A percentile compares a stretch with the other conserved stretches of the same genome.
Conservation (phyloP, 495 filamentous ascomycete genomes). For the Penicillium nucicola region DNA sequence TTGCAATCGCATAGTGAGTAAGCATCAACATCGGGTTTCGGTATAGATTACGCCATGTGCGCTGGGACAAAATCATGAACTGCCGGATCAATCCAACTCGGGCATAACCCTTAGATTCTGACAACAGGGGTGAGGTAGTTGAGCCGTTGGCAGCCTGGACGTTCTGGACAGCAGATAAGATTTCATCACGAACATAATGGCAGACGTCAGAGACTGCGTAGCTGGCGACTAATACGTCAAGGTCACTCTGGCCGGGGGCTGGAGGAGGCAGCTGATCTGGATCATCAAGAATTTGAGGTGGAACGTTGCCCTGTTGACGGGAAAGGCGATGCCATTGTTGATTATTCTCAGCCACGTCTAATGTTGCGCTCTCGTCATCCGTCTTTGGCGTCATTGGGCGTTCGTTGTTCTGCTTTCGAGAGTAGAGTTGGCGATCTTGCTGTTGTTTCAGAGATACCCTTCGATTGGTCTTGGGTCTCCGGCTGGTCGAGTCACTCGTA, state of each 20-base stretch:
- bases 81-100: slow-evolving; percentile 75
- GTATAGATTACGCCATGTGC: slow-evolving; percentile 97
- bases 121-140: slow-evolving; percentile 53
- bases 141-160: slow-evolving; percentile 69
- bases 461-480: slow-evolving; percentile 63
- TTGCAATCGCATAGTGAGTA: slow-evolving; percentile 98
- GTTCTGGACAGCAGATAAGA: slow-evolving; percentile 57
- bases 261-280: slow-evolving; percentile 75
- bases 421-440: slow-evolving; percentile 89
- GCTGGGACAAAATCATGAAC: slow-evolving; percentile 81
- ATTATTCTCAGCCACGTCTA: slow-evolving; percentile 59
- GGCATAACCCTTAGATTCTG: slow-evolving; percentile 70
- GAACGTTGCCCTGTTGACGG: slow-evolving; percentile 58
- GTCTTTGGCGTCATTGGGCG: slow-evolving; percentile 56
- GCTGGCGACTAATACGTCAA: slow-evolving; percentile 74
- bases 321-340: slow-evolving; percentile 69
- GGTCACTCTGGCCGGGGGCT: slow-evolving; percentile 62
- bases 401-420: slow-evolving; percentile 67
- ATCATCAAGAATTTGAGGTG: slow-evolving; percentile 64
- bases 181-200: slow-evolving; percentile 74
- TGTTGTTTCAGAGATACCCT: slow-evolving; percentile 72
- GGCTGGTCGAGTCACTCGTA: slow-evolving; percentile 36
- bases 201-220: slow-evolving; percentile 81
- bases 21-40: slow-evolving; percentile 98
- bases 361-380: slow-evolving; percentile 65